Percentiles rank a stretch among this genome's conserved stretches.
These are phyloP conservation scores for Aspergillus leporis DNA, from an alignment of 495 filamentous ascomycete genomes.

Conservation along the genomic window DNA sequence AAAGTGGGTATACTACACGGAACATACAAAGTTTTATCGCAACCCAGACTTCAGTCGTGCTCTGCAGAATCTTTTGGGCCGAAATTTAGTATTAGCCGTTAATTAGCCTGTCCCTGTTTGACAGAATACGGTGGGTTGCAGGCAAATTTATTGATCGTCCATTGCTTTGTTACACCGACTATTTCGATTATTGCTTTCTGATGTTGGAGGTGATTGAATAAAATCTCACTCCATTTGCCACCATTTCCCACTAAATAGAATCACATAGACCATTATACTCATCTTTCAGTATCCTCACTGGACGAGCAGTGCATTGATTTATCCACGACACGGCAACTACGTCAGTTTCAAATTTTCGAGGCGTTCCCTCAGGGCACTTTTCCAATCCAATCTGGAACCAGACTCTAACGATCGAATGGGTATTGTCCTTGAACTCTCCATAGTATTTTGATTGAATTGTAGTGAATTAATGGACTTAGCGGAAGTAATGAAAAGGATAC, in stretches of 20 bases:
- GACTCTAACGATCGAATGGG: too few relatives aligned
- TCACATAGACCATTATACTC: not conserved
- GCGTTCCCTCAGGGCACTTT: too few relatives aligned
- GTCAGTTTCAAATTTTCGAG: too few relatives aligned
- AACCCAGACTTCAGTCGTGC: not conserved
- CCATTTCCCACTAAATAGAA: not conserved
- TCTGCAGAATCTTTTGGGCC: not conserved
- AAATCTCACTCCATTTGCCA: not conserved
- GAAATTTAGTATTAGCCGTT: too few relatives aligned
- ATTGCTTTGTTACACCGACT: not conserved
- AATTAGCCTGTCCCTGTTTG: not conserved
- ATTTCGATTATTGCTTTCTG: not conserved
- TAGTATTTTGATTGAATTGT: too few relatives aligned
- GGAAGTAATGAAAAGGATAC: too few relatives aligned
- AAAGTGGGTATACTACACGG: slow-evolving; percentile 11
- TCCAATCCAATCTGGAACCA: too few relatives aligned
- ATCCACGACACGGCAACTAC: not conserved
- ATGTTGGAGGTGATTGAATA: not conserved
- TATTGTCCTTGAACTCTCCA: too few relatives aligned
- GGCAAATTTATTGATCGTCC: not conserved
- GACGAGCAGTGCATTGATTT: not conserved
- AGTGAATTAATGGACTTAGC: too few relatives aligned
- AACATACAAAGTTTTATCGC: slow-evolving; percentile 1
- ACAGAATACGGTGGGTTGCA: not conserved
- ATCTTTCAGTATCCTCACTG: not conserved